A percentile compares a stretch with the other conserved stretches of the same genome.
Evolutionary conservation across 2,329 filamentous ascomycete genomes (phyloP).

Genomic region (Neofusicoccum ribis): DNA sequence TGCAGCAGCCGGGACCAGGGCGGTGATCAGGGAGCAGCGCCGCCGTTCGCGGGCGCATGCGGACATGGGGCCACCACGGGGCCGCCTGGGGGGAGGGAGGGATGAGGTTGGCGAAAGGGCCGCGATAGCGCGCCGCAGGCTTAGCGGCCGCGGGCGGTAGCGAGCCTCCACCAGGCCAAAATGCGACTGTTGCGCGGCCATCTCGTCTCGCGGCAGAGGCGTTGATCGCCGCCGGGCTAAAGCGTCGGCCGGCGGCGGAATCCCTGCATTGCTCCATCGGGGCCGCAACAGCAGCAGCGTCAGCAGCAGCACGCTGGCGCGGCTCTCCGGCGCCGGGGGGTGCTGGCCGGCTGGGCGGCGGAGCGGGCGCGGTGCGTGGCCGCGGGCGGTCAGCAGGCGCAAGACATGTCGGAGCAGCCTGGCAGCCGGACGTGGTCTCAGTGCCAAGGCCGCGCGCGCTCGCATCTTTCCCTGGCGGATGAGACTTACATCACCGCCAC

Average conservation of each 20-base stretch:
- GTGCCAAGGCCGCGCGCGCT: constrained; percentile 6
- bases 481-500: constrained; percentile 19
- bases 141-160: constrained; percentile 6
- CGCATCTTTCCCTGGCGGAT: constrained; percentile 9
- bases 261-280: constrained; percentile 2
- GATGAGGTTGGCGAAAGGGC: constrained; percentile 1
- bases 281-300: background rate
- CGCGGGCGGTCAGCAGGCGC: background rate
- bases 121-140: background rate
- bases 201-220: constrained; percentile 19
- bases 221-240: constrained; percentile 19
- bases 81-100: background rate
- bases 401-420: background rate
- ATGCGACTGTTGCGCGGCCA: constrained; percentile 12
- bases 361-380: background rate
- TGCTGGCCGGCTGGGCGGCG: background rate
- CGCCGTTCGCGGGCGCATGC: constrained; percentile 5
- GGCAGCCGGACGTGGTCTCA: background rate
- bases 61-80: background rate
- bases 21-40: constrained; percentile 14
- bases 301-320: background rate
- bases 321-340: too few species aligned
- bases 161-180: background rate
- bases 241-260: constrained; percentile 6
- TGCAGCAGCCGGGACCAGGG: constrained; percentile 9